Conservation (phyloP, 768 basidiomycete species). For the Tulasnella sp. region DNA sequence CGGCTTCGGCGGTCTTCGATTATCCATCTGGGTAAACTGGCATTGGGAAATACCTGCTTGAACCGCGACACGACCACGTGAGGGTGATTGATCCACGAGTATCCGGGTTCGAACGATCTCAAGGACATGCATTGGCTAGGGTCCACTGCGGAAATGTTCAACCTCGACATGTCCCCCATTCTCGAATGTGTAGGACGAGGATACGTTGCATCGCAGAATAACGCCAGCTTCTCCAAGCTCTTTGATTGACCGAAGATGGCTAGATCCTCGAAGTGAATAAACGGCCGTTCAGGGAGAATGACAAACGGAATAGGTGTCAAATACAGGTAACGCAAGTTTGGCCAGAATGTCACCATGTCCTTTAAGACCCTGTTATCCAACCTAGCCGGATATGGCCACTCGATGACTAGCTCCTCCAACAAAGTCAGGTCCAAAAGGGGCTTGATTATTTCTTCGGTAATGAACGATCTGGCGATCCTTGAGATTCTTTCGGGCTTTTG, state of each 20-base stretch:
- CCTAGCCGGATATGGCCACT: constrained; percentile 22
- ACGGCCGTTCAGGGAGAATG: constrained; percentile 26
- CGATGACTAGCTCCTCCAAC: constrained; percentile 22
- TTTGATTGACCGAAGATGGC: neutral
- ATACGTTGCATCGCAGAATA: constrained; percentile 23
- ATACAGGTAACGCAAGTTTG: constrained; percentile 17
- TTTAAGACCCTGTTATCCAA: neutral
- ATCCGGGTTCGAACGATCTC: constrained; percentile 20
- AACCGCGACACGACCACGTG: constrained; percentile 1
- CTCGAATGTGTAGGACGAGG: neutral
- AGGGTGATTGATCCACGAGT: constrained; percentile 24
- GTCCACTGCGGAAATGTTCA: neutral
- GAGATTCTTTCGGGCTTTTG: constrained; percentile 25
- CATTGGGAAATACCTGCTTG: constrained; percentile 14
- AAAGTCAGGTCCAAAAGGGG: constrained; percentile 6
- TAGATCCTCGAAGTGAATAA: constrained; percentile 2
- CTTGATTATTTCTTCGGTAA: constrained; percentile 4
- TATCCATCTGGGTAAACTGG: neutral
- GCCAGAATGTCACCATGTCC: constrained; percentile 18
- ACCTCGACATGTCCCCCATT: neutral
- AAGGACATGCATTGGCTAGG: neutral
- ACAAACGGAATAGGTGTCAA: constrained; percentile 26
- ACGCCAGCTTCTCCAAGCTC: constrained; percentile 17
- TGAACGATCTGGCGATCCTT: constrained; percentile 15
- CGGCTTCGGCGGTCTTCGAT: neutral